A percentile compares a stretch with the other conserved stretches of the same genome.
Evolutionary conservation across 352 stramenopile genomes (phyloP).

Genomic region (Phytophthora syringae): DNA sequence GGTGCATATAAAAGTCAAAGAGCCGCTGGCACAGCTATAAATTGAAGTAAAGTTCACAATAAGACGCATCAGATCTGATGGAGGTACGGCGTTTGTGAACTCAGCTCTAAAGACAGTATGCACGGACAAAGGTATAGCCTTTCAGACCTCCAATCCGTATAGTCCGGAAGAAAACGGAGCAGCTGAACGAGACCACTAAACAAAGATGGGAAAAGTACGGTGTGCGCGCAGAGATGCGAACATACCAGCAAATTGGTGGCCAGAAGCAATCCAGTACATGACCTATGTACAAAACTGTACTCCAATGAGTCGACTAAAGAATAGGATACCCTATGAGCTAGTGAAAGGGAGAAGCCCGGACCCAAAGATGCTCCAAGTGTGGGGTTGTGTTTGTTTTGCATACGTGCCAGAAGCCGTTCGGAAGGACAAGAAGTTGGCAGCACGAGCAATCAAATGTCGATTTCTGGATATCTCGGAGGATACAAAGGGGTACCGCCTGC

Average conservation of each 20-base stretch:
- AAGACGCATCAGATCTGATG: not conserved
- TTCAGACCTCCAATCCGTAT: not conserved
- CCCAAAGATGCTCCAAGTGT: not conserved
- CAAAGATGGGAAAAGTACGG: not conserved
- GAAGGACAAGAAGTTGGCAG: conserved; percentile 5
- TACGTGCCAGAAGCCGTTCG: not conserved
- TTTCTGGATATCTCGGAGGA: conserved; percentile 5
- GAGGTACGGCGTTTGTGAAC: not conserved
- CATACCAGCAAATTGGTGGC: not conserved
- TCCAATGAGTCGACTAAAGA: not conserved
- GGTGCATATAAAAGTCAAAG: not conserved
- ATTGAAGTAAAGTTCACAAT: not conserved
- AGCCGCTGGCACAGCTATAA: not conserved
- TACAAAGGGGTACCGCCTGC: conserved; percentile 1
- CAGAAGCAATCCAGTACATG: conserved; percentile 4
- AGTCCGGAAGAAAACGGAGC: not conserved
- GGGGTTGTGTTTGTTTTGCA: conserved; percentile 3
- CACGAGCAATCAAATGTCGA: conserved; percentile 1
- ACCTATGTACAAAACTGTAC: conserved; percentile 1
- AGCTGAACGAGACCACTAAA: not conserved
- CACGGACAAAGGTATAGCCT: not conserved
- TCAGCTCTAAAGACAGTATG: not conserved
- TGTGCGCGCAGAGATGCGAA: not conserved
- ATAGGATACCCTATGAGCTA: not conserved
- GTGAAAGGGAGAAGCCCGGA: not conserved